Base-by-base conservation (phyloP, 163 green algal species). In the Coccomyxa subellipsoidea region DNA sequence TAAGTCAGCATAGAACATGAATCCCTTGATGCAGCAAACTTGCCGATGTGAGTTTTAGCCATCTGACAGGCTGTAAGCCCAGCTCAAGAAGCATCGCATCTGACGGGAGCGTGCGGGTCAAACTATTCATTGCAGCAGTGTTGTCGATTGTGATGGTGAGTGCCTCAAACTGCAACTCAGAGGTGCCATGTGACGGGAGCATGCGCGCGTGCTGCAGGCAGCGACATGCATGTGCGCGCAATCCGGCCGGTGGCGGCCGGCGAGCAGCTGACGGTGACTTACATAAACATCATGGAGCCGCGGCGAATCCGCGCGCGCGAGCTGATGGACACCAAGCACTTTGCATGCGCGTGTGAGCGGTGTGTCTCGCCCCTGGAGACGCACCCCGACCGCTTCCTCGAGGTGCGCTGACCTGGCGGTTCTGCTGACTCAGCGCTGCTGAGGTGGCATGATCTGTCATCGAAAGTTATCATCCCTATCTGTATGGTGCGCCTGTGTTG, bases 261-360 rank as follows among this genome's bases (percentile, higher is more conserved):
- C 6, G 79, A 84, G 59, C 75, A 84, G 79, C 79, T 87, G 29
- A 78, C 54, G 35, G 83, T 87, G 69, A 29, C 59, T 25, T 87
- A 87, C 79, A 80, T 81, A 8, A 87, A 80, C 59, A 38, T 82
- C 59, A 38, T 81, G 15, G 83, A 87, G 75, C 79, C 79, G 47
- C 78, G 83, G 0, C 27, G 15, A 18, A 76, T 80, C 40, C 79
- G 83, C 8, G 53, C 69, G 38, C 9, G 34, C 32, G n/a, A 75
- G 35, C 75, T 87, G 79, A 59, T 76, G 79, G 59, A 37, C 9
- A 77, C 39, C 15, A 84, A 82, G 66, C 78, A 82, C 59, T 87
- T 87, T 35, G 35, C 23, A 34, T 87, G 83, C 75, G 34, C 38
- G 29, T 87, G 83, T 54, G 39, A 79, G 35, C 83, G 83, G 32